A percentile compares a stretch with the other conserved stretches of the same genome.
phyloP scores from a whole-genome alignment of 768 basidiomycete genomes.

The Pulveroboletus sp. region DNA sequence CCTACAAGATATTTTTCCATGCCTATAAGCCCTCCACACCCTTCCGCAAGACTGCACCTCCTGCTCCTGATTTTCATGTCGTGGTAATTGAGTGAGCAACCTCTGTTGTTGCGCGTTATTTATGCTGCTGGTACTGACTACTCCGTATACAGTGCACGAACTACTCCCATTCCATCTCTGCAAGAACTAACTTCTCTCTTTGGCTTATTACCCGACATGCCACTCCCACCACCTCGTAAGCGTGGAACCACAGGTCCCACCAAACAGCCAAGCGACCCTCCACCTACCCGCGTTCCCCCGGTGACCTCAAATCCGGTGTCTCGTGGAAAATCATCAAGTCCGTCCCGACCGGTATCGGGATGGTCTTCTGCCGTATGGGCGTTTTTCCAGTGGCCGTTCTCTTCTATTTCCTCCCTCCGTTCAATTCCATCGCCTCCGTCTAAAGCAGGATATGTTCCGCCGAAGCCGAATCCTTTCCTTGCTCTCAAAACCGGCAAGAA shows the following conservation, averaged over 20 bases:
- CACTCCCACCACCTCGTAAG: conserved; percentile 57
- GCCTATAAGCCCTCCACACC: conserved; percentile 88
- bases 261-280: conserved; percentile 3
- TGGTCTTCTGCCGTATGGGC: background rate
- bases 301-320: conserved; percentile 1
- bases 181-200: conserved; percentile 76
- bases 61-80: conserved; percentile 79
- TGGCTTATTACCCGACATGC: conserved; percentile 55
- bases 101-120: background rate
- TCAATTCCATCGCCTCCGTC: conserved; percentile 8
- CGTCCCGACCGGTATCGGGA: background rate
- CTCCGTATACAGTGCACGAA: conserved; percentile 58
- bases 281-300: background rate
- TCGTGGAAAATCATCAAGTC: conserved; percentile 1
- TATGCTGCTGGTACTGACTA: background rate
- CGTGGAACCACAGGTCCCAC: conserved; percentile 11
- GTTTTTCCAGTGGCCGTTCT: conserved; percentile 4
- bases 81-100: conserved; percentile 77
- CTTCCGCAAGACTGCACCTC: conserved; percentile 73
- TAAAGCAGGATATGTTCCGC: conserved; percentile 28
- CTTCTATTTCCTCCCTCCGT: conserved; percentile 5
- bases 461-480: conserved; percentile 68
- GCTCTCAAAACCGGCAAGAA: conserved; percentile 82
- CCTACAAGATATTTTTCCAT: conserved; percentile 82
- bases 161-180: conserved; percentile 77